Conservation (phyloP, 257 asterid species). For the Paulownia fortunei region DNA sequence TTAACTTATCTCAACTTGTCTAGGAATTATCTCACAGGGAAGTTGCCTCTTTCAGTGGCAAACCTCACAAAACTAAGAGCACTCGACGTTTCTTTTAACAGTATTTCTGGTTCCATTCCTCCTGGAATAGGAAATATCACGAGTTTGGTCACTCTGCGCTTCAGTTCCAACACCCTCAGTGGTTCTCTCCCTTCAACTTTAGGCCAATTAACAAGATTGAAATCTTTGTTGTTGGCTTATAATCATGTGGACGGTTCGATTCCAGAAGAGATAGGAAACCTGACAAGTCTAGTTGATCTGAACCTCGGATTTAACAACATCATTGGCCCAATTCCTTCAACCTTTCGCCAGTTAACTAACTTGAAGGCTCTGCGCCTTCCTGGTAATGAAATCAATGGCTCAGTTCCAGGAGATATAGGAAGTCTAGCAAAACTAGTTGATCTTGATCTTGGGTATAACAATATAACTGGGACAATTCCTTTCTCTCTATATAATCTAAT, state of each 20-base stretch:
- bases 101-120: background rate
- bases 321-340: background rate
- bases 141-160: background rate
- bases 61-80: conserved; percentile 10
- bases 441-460: background rate
- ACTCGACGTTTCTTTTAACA: background rate
- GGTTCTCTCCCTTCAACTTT: conserved; percentile 2
- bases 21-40: accelerated
- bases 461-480: background rate
- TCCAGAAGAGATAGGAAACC: background rate
- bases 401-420: background rate
- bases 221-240: background rate
- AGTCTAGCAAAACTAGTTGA: background rate
- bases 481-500: background rate
- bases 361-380: background rate
- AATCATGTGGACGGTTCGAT: background rate
- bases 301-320: background rate
- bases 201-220: background rate
- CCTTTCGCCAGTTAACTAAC: background rate
- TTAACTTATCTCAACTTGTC: conserved; percentile 17
- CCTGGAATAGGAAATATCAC: background rate
- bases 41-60: background rate
- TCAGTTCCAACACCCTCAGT: background rate
- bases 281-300: background rate
- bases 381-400: background rate